phyloP scores from a whole-genome alignment of 2,329 filamentous ascomycete species.

The Exophiala calicioides region DNA sequence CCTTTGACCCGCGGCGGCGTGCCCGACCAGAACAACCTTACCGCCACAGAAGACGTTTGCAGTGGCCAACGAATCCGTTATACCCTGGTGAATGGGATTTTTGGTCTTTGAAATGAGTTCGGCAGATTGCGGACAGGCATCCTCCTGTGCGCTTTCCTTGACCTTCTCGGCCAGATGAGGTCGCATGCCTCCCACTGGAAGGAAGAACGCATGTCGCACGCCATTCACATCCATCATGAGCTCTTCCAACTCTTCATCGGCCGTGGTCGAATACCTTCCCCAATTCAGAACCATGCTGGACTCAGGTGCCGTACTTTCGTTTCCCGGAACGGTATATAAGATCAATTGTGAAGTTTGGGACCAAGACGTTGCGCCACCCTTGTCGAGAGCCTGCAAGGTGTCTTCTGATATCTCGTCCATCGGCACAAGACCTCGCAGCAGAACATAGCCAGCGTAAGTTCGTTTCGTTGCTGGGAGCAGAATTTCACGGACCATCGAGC shows the following conservation, averaged over 20 bases:
- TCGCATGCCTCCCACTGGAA: conserved; percentile 33
- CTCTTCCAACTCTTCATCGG: conserved; percentile 33
- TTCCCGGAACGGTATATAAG: conserved; percentile 26
- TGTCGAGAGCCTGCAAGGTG: conserved; percentile 24
- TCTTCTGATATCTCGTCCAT: conserved; percentile 40
- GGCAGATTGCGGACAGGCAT: conserved; percentile 42
- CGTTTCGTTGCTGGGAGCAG: conserved; percentile 13
- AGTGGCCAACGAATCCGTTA: conserved; percentile 27
- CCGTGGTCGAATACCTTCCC: conserved; percentile 43
- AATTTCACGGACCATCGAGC: conserved; percentile 21
- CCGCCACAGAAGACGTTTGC: conserved; percentile 40
- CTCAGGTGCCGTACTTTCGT: conserved; percentile 39
- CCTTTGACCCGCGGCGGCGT: conserved; percentile 28
- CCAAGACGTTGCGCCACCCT: conserved; percentile 8
- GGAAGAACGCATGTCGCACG: conserved; percentile 36
- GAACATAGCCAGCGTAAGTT: conserved; percentile 41
- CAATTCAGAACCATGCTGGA: conserved; percentile 47
- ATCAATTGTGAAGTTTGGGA: conserved; percentile 3
- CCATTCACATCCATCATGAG: conserved; percentile 36
- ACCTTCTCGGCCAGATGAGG: conserved; percentile 35
- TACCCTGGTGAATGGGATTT: conserved; percentile 41
- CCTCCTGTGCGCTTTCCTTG: conserved; percentile 36
- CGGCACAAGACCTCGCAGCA: conserved; percentile 43
- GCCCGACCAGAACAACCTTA: conserved; percentile 45
- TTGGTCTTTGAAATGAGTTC: conserved; percentile 43